phyloP scores from a whole-genome alignment of 257 asterid species.

The Nicotiana paniculata region DNA sequence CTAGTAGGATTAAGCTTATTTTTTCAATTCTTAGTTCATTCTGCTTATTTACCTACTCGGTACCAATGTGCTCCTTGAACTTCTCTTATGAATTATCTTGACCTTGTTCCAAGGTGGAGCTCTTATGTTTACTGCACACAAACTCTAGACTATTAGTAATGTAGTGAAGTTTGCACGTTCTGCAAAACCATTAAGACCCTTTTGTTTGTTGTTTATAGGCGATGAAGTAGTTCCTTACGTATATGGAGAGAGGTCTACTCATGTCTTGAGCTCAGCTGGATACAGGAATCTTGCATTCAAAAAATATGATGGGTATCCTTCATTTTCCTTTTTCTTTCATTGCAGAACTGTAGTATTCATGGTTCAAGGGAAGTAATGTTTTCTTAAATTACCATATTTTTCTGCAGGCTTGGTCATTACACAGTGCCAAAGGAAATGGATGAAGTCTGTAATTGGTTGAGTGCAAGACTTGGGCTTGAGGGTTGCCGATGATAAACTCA shows the following conservation, averaged over 20 bases:
- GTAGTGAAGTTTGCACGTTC: not conserved
- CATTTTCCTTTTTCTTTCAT: not conserved
- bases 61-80: not conserved
- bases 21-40: not conserved
- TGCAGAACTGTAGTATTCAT: not conserved
- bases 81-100: not conserved
- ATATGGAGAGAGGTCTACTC: slow-evolving; percentile 71
- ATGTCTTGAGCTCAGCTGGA: slow-evolving; percentile 71
- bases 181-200: not conserved
- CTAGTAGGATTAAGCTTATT: not conserved
- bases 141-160: not conserved
- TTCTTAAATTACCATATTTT: not conserved
- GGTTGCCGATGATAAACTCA: slow-evolving; percentile 23
- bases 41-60: not conserved
- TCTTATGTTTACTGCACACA: not conserved
- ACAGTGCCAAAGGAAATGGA: slow-evolving; percentile 91
- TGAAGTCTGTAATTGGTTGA: slow-evolving; percentile 78
- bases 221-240: slow-evolving; percentile 79
- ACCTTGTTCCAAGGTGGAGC: not conserved
- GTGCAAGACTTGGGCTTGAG: slow-evolving; percentile 43
- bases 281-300: slow-evolving; percentile 57
- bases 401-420: slow-evolving; percentile 78
- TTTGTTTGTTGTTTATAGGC: slow-evolving; percentile 32
- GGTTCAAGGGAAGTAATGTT: not conserved
- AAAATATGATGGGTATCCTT: slow-evolving; percentile 61